Base-by-base conservation (phyloP, 2,329 filamentous ascomycete genomes). In the Pseudofabraea citricarpa region DNA sequence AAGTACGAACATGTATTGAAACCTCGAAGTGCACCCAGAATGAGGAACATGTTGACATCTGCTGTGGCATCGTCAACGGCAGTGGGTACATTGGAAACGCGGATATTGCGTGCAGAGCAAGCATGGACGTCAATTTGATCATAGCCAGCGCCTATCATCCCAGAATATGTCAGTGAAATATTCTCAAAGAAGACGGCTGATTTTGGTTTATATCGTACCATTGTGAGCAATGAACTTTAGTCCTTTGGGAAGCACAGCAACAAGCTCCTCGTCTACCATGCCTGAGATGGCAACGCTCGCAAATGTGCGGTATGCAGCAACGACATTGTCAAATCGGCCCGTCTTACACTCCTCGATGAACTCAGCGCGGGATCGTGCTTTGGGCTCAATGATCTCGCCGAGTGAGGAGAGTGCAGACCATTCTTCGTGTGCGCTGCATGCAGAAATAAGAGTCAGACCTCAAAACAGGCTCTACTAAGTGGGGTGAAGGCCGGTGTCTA, bases 41-140 rank as follows among this genome's bases (percentile, higher is more conserved):
- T 82, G 4, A 95, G 73, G 61, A 89, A 95, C 59, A 94, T 81
- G 57, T 77, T 85, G 6, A 81, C 75, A 63, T 95, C 89, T 44
- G 89, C 89, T 0, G 89, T 95, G 27, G 87, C 80, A 61, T 93
- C 85, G 62, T 93, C 83, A 33, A 90, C 85, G 21, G 85, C 84
- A 0, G 77, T 82, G n/a, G 87, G 89, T 1, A 85, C 83, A 64
- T 94, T 93, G 51, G 86, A 89, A 24, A 95, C 85, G 32, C 70
- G 74, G 51, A 94, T 75, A 19, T 71, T 70, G 41, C 79, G 79
- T 1, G 71, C 69, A 8, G 80, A 84, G 69, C 87, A 91, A 29
- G 85, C 83, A 36, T 75, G 62, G 7, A 90, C 72, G 62, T 90
- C 83, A 50, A 94, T 73, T 62, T 90, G 84, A 63, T 95, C 89